These are phyloP conservation scores for Oryza nivara DNA, from an alignment of 176 grass and related monocot species.

Conservation along the genomic window DNA sequence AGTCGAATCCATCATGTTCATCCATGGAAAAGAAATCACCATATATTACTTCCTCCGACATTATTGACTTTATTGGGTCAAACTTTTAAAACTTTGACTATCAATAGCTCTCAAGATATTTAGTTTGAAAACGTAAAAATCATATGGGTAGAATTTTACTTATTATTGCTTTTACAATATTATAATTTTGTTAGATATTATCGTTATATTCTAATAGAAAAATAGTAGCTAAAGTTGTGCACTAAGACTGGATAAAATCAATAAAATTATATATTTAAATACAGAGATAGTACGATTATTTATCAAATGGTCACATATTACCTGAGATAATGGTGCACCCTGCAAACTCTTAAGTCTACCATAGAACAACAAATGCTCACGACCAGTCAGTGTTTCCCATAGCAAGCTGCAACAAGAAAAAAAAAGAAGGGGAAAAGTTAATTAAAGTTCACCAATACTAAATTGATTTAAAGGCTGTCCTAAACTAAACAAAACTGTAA, in stretches of 20 bases:
- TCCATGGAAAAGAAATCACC: not conserved
- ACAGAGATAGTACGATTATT: not conserved
- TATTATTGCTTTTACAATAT: too few species aligned
- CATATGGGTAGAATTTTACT: too few species aligned
- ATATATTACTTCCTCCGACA: not conserved
- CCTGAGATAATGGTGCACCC: constrained; percentile 53
- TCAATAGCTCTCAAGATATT: too few species aligned
- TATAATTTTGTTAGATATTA: too few species aligned
- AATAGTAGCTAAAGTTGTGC: too few species aligned
- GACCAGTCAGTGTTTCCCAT: constrained; percentile 85
- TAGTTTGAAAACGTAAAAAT: too few species aligned
- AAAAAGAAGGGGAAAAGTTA: not conserved
- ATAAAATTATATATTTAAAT: too few species aligned
- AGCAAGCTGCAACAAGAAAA: constrained; percentile 67
- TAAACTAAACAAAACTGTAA: not conserved
- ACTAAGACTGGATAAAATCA: too few species aligned
- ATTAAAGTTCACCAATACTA: not conserved
- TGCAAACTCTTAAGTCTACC: constrained; percentile 87
- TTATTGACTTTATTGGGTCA: too few species aligned
- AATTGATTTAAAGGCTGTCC: not conserved
- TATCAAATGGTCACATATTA: constrained; percentile 22
- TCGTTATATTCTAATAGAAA: too few species aligned
- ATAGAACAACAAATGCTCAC: constrained; percentile 92
- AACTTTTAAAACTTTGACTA: too few species aligned
- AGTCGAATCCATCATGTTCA: not conserved